Base-by-base conservation (phyloP, 768 basidiomycete genomes). In the Phlebiopsis gigantea region DNA sequence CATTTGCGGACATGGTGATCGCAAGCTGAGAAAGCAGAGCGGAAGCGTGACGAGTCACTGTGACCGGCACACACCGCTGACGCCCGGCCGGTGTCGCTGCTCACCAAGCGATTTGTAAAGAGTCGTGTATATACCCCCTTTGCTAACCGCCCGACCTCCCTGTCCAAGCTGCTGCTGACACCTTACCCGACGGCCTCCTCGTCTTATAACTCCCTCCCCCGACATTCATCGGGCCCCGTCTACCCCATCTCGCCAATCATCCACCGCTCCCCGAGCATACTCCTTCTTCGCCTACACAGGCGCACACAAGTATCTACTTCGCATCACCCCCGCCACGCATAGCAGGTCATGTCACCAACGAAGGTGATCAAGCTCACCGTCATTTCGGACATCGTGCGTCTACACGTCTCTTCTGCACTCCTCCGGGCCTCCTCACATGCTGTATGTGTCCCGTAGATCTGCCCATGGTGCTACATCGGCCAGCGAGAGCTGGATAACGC, bases 381-480 rank as follows among this genome's bases (percentile, higher is more conserved):
- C 56, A 64, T 73, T 57, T 70, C 69, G 29, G 72, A 73, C 62
- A 66, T 72, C 22, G 72, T 73, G 58, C 64, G 72, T 67, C 44
- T 54, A 24, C 48, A 34, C 45, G 3, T 39, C 22, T 28, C 31
- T 56, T 26, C 48, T 34, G 10, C 46, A 4, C 6, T 47, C 30
- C 17, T 24, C 28, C 53, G n/a, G 17, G 17, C 29, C 24, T 60
- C n/a, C 55, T 56, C 50, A 24, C 41, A 53, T 10, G 52, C 26
- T 22, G 29, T 31, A 14, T 31, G 34, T 42, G 31, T 9, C 31
- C 19, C 55, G 21, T 57, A 73, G 72, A 63, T 60, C 17, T 76
- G 74, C 53, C 73, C 73, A 44, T 76, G 73, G 74, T 77, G 75
- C 65, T 76, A 71, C 65, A 70, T 76, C 59, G 74, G 71, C 30